Conservation (phyloP, 371 early-diverging fungal genomes). For the Syncephalastrum contaminatum region DNA sequence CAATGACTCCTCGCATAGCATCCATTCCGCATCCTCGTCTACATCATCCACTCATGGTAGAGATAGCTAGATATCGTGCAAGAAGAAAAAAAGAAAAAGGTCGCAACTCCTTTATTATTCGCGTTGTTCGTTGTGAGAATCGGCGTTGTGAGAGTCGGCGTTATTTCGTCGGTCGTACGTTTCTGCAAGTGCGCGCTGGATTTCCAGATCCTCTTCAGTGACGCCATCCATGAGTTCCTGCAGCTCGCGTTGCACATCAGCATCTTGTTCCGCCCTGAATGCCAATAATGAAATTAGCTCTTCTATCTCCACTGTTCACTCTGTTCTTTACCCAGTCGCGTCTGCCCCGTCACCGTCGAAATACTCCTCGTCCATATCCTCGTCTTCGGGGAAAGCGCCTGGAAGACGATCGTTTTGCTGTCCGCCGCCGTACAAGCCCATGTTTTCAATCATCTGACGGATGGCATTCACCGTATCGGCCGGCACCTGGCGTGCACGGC, state of each 20-base stretch:
- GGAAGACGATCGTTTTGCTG: conserved; percentile 23
- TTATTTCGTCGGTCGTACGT: conserved; percentile 18
- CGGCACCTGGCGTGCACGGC: conserved; percentile 9
- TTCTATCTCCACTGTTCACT: not conserved
- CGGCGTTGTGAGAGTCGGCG: not conserved
- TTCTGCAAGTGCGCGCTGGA: conserved; percentile 32
- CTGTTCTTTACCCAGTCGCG: conserved; percentile 1
- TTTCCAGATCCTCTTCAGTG: conserved; percentile 26
- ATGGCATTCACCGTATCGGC: conserved; percentile 22
- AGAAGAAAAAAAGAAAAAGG: no score
- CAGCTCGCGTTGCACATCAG: not conserved
- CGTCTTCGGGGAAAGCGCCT: conserved; percentile 39
- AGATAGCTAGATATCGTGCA: no score
- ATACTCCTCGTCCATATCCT: conserved; percentile 14
- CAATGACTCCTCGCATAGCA: not conserved
- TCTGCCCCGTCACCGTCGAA: conserved; percentile 13
- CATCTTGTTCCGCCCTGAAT: not conserved
- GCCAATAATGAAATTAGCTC: not conserved
- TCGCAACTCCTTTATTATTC: not conserved
- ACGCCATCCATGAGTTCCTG: conserved; percentile 22
- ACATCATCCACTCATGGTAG: not conserved
- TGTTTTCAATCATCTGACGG: conserved; percentile 25
- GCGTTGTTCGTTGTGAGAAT: not conserved
- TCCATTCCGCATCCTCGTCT: conserved; percentile 3
- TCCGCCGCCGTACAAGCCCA: conserved; percentile 23